Evolutionary conservation across 768 basidiomycete genomes (phyloP).

Genomic region (Leccinum uliginosum): DNA sequence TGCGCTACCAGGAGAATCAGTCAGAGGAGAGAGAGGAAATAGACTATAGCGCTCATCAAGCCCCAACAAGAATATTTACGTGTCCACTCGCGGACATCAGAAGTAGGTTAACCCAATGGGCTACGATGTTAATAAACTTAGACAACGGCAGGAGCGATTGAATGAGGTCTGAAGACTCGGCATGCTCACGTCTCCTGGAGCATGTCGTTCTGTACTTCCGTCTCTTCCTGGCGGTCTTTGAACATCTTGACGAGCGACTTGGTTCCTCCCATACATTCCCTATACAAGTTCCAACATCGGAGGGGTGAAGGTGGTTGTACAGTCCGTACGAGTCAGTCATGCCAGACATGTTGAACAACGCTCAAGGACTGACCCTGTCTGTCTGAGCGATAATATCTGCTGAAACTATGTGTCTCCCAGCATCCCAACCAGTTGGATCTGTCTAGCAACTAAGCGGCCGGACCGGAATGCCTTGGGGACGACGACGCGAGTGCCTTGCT

Average conservation of each 20-base stretch:
- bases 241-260: slow-evolving; percentile 93
- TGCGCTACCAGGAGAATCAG: slow-evolving; percentile 49
- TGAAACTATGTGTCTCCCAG: slow-evolving; percentile 94
- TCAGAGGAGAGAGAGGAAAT: not conserved
- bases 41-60: slow-evolving; percentile 59
- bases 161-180: not conserved
- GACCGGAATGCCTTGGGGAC: slow-evolving; percentile 96
- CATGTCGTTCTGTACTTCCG: slow-evolving; percentile 97
- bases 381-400: slow-evolving; percentile 93
- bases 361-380: slow-evolving; percentile 92
- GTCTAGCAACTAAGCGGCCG: slow-evolving; percentile 91
- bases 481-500: slow-evolving; percentile 90
- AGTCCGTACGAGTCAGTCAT: slow-evolving; percentile 98
- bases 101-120: slow-evolving; percentile 95
- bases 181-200: slow-evolving; percentile 87
- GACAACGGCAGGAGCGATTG: slow-evolving; percentile 3
- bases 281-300: slow-evolving; percentile 89
- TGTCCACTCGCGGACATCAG: slow-evolving; percentile 95
- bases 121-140: slow-evolving; percentile 98
- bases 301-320: slow-evolving; percentile 95
- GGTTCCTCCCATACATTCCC: slow-evolving; percentile 97
- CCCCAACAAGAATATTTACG: slow-evolving; percentile 98
- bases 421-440: slow-evolving; percentile 96
- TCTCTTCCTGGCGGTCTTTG: slow-evolving; percentile 97
- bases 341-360: slow-evolving; percentile 92